Conservation (phyloP, 805 yeast genomes). For the Sungouiozyma intestinalis region DNA sequence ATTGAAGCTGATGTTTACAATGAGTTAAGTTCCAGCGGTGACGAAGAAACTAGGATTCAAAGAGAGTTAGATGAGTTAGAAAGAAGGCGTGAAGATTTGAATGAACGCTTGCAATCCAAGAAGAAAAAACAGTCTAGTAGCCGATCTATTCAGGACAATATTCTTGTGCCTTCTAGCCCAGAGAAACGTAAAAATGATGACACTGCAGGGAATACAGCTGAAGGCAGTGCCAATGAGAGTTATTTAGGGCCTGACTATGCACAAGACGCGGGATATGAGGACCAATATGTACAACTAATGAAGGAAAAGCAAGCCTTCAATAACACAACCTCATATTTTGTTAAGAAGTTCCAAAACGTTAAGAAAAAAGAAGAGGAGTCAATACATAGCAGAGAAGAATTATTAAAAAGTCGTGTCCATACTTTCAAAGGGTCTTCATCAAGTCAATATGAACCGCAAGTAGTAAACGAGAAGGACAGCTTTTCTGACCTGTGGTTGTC, state of each 20-base stretch:
- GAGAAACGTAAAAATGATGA: slow-evolving; percentile 11
- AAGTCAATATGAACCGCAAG: slow-evolving; percentile 19
- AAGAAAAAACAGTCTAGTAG: slow-evolving; percentile 15
- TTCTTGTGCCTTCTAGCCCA: neutral
- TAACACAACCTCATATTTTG: slow-evolving; percentile 25
- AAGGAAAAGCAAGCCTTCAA: neutral
- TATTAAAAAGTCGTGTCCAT: slow-evolving; percentile 31
- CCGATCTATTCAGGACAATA: slow-evolving; percentile 22
- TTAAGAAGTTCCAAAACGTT: slow-evolving; percentile 21
- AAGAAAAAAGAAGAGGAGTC: slow-evolving; percentile 18
- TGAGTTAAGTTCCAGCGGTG: slow-evolving; percentile 16
- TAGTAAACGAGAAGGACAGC: slow-evolving; percentile 36
- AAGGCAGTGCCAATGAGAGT: slow-evolving; percentile 1
- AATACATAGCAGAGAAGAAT: slow-evolving; percentile 13
- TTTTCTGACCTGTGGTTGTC: slow-evolving; percentile 36
- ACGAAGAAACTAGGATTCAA: slow-evolving; percentile 13
- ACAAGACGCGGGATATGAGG: slow-evolving; percentile 2
- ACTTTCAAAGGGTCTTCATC: slow-evolving; percentile 27
- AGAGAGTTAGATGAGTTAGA: slow-evolving; percentile 20
- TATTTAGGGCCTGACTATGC: slow-evolving; percentile 4
- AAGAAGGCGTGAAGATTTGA: slow-evolving; percentile 17
- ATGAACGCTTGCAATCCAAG: slow-evolving; percentile 15
- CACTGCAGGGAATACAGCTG: neutral
- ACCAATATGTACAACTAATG: neutral
- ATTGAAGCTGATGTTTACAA: slow-evolving; percentile 12